Conservation (phyloP, 768 basidiomycete species). For the Kwoniella newhampshirensis region DNA sequence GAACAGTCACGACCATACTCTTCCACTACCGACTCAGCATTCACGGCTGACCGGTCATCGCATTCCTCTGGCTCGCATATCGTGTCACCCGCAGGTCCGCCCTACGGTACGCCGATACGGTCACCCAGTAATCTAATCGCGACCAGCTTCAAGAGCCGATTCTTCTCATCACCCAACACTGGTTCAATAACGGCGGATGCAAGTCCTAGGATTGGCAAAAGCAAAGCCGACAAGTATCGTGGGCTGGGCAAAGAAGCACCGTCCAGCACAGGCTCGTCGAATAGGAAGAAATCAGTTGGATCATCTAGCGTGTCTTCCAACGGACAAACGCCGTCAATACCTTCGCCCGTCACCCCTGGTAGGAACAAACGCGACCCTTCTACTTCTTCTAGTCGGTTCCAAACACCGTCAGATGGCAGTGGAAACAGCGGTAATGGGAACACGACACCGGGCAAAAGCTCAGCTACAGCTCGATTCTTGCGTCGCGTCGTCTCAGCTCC, state of each 20-base stretch:
- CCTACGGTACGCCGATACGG: not conserved
- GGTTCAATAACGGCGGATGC: not conserved
- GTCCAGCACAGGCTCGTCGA: slow-evolving; percentile 3
- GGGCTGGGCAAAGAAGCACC: slow-evolving; percentile 28
- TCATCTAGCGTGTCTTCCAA: slow-evolving; percentile 29
- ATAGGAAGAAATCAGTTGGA: slow-evolving; percentile 29
- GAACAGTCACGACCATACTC: slow-evolving; percentile 23
- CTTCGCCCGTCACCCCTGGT: slow-evolving; percentile 39
- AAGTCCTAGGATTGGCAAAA: slow-evolving; percentile 5
- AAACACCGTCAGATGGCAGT: slow-evolving; percentile 19
- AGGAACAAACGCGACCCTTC: slow-evolving; percentile 6
- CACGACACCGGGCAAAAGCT: slow-evolving; percentile 16
- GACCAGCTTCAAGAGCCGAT: slow-evolving; percentile 35
- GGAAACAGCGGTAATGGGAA: slow-evolving; percentile 2
- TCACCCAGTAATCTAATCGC: slow-evolving; percentile 5
- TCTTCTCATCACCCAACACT: slow-evolving; percentile 38
- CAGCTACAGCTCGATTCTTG: slow-evolving; percentile 75
- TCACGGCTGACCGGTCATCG: slow-evolving; percentile 33
- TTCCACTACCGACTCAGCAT: slow-evolving; percentile 19
- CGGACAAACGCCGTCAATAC: slow-evolving; percentile 20
- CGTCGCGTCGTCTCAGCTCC: slow-evolving; percentile 95
- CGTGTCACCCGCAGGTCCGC: not conserved
- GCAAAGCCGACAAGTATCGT: slow-evolving; percentile 31
- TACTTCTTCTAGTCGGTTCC: slow-evolving; percentile 8
- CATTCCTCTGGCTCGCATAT: slow-evolving; percentile 28